Conservation (phyloP, 2,329 filamentous ascomycete genomes). For the Colletotrichum acutatum region DNA sequence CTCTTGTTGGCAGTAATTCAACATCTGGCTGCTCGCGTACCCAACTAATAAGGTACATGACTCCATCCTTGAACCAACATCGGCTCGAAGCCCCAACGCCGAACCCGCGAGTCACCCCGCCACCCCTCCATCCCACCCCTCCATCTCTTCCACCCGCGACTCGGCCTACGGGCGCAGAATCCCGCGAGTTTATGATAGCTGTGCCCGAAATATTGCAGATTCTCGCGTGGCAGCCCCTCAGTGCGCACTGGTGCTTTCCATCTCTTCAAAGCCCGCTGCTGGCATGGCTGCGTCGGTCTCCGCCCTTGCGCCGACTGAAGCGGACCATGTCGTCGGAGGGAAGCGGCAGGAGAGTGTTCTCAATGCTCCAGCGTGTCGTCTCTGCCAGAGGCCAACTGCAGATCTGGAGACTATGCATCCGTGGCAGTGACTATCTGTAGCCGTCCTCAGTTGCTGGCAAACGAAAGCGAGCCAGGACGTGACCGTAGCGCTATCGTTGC, state of each 20-base stretch:
- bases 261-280: neutral
- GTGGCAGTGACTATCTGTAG: neutral
- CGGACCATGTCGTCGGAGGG: neutral
- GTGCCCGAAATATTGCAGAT: neutral
- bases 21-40: neutral
- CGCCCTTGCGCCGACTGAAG: neutral
- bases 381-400: neutral
- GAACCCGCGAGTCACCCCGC: constrained; percentile 14
- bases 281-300: neutral
- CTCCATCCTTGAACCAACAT: neutral
- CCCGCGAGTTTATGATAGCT: no score
- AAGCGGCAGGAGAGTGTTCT: neutral
- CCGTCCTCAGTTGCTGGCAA: neutral
- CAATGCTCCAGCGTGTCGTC: neutral
- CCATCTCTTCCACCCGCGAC: neutral
- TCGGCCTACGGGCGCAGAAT: neutral
- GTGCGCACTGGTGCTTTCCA: no score
- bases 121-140: neutral
- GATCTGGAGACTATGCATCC: neutral
- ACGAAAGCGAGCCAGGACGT: neutral
- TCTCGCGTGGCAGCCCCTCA: neutral
- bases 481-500: neutral
- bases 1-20: neutral
- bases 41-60: neutral
- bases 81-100: constrained; percentile 7